Conservation (phyloP, 768 basidiomycete genomes). For the Mycena floridula region DNA sequence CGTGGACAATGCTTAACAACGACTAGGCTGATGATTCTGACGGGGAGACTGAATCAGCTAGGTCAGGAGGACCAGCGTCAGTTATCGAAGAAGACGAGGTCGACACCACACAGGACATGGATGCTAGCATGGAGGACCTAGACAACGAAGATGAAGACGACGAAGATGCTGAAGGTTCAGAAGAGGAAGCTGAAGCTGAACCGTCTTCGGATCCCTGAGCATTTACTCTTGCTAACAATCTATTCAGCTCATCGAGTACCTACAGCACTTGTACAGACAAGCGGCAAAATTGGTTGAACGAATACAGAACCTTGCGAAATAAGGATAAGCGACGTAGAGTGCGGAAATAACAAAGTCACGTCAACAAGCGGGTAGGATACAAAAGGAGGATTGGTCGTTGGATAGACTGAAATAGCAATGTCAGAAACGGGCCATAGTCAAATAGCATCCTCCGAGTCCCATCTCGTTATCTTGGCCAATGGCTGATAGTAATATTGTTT, state of each 20-base stretch:
- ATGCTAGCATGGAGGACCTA: conserved; percentile 56
- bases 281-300: no score
- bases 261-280: no score
- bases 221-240: neutral
- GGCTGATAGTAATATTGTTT: conserved; percentile 84
- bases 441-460: conserved; percentile 68
- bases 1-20: neutral
- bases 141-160: conserved; percentile 37
- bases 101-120: no score
- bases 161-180: no score
- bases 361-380: no score
- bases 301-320: no score
- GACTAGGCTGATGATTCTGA: conserved; percentile 43
- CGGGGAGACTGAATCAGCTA: conserved; percentile 34
- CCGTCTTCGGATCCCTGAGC: conserved; percentile 6
- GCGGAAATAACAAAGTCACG: no score
- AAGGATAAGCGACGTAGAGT: no score
- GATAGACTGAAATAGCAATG: no score
- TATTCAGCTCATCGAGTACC: no score
- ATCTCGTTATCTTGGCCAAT: conserved; percentile 62
- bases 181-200: conserved; percentile 33
- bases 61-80: conserved; percentile 35
- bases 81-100: conserved; percentile 41
- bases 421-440: no score
- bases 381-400: no score